Base-by-base conservation (phyloP, 73 alveolate genomes). In the Paramecium pentaurelia region DNA sequence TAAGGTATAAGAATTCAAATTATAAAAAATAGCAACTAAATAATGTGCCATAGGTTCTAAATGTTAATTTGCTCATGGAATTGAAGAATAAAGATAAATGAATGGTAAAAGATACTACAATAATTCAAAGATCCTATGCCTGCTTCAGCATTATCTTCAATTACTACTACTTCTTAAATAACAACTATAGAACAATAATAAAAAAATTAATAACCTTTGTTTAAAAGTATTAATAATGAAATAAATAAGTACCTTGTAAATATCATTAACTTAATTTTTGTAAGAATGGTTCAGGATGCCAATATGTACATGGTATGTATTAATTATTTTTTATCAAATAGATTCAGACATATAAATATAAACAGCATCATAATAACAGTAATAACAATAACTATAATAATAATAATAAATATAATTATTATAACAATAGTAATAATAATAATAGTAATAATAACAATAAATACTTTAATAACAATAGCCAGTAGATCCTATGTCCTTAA, bases 31-130 rank as follows among this genome's bases (percentile, higher is more conserved):
- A 77, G 91, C 91, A 22, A 80, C 91, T 7, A 47, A 47, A 47
- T 80, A 80, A 47, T 80, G 91, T 80, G 91, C 91, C 58, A 80
- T 80, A 16, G 91, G 91, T 40, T 22, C 91, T 1, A 80, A 80
- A 49, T 80, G 91, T 47, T 27, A 80, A 80, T 80, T 80, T 47
- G 91, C 91, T 18, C 91, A 80, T 80, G 91, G 91, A 4, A 28
- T 49, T 2, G 47, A 80, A 49, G 91, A 80, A 45, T 47, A 80
- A 80, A 42, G 91, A 49, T 20, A 34, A 28, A 80, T 80, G 44
- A 42, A 80, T 80, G 87, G 87, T 73, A 73, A 37, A 12, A 36
- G 18, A 3, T 30, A 14, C 14, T 10, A 4, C 1, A 3, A n/a
- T 34, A 12, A 54, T 54, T 14, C 20, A 54, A 20, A 73, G 91